Base-by-base conservation (phyloP, 441 rosid genomes). In the Syzygium syzygioides region DNA sequence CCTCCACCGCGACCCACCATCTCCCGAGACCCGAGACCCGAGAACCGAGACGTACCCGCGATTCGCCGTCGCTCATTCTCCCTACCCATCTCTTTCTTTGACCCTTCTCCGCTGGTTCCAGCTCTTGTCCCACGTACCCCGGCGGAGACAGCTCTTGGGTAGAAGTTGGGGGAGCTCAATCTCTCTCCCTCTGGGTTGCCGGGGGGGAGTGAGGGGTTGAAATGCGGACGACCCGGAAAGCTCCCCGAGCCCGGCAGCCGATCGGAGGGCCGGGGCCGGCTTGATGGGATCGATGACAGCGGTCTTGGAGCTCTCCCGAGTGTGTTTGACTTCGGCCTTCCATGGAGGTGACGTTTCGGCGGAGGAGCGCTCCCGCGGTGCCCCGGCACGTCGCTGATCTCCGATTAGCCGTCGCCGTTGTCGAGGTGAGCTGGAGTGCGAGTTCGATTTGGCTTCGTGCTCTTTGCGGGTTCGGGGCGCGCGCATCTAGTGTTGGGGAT, bases 271-370 rank as follows among this genome's bases (percentile, higher is more conserved):
- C 91, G 91, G 91, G 14, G 66, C 62, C 52, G 88, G 93, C 64
- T 95, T 95, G 93, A 97, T 95, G 98, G 98, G 93, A 95, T 93
- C 93, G 90, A 89, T 90, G 87, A 88, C 76, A 54, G 68, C 48
- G 37, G 52, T 64, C 90, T 91, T 91, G 87, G 55, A 59, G 53
- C 52, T 66, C 90, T 91, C 91, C 85, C 87, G 87, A 28, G 85
- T 90, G 85, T 90, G 88, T 62, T 62, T 68, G 87, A 86, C 57
- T 88, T 91, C 88, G 85, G 85, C 90, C 85, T 94, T 91, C 93
- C 95, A 98, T 98, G 99, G 99, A 95, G 98, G 85, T 92, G 89
- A 56, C 91, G 84, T 85, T 87, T 86, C 94, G 88, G 50, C 85
- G 89, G 79, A 83, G 94, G 79, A 68, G 94, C 89, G 89, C 94